Evolutionary conservation across 169 alveolate genomes (phyloP), one percentile per base, ranked within the genome.

Genomic region (Plasmodium billcollinsi): DNA sequence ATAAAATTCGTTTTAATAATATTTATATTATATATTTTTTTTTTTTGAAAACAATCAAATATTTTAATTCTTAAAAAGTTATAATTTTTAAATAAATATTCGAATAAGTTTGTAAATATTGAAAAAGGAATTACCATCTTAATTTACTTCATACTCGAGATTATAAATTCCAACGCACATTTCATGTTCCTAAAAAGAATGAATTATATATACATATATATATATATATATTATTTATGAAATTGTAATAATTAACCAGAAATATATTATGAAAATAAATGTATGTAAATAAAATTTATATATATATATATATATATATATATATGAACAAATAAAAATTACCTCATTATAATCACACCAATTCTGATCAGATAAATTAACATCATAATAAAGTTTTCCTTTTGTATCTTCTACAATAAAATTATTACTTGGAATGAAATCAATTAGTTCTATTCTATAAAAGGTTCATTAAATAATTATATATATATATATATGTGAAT

Each of bases 331-430:
- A 7, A 21, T 24, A 7, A 20, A 21, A 15, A 70, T 58, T 54
- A 76, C 89, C 43, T 76, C 74, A n/a, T 76, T 76, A 43, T 76
- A 76, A 45, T 76, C 89, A 76, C 89, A 76, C 89, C 89, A 76
- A 21, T 76, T 76, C 43, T 50, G 21, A 12, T 76, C 89, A 2
- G 75, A 76, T 39, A 76, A 76, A 52, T 76, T 76, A 6, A 76
- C 89, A 20, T 76, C 75, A 45, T 76, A 65, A 49, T 76, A 76
- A 21, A 76, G 18, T 76, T 76, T 76, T n/a, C 89, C 89, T 56
- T 76, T 65, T 29, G 20, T 65, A 56, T 76, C 89, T 76, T 76
- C 89, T 7, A 76, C 75, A 66, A 76, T 76, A 54, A 76, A 76
- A 39, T 76, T 66, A 12, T 67, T 67, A 21, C 39, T 45, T 3